phyloP scores from a whole-genome alignment of 2,329 filamentous ascomycete genomes.

The Talaromyces sp. region DNA sequence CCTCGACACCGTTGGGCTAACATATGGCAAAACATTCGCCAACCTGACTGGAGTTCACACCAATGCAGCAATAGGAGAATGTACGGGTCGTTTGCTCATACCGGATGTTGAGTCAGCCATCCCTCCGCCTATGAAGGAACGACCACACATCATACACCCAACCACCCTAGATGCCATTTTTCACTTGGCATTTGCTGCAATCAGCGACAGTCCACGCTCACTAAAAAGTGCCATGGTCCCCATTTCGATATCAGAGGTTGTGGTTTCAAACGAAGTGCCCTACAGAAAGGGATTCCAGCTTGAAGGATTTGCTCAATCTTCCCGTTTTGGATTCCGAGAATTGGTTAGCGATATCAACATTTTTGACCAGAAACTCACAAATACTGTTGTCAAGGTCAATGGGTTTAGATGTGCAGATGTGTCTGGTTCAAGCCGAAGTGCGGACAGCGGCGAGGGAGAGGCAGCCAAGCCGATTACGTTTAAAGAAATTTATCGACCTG shows the following conservation, averaged over 20 bases:
- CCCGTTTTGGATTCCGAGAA: conserved; percentile 1
- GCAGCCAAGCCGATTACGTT: neutral
- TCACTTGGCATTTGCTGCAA: neutral
- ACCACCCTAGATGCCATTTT: neutral
- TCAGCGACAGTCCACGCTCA: neutral
- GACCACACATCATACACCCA: conserved; percentile 3
- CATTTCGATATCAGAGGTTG: neutral
- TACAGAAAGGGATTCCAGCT: neutral
- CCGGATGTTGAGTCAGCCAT: neutral
- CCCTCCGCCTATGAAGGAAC: neutral
- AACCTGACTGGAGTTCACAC: neutral
- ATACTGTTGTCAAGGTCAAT: neutral
- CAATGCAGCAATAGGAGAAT: neutral
- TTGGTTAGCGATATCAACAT: neutral
- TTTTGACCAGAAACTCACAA: neutral
- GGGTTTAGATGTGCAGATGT: conserved; percentile 1
- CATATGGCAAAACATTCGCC: conserved; percentile 5
- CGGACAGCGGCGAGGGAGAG: neutral
- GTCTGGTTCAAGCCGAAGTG: neutral
- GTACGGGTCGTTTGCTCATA: neutral
- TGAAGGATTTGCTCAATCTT: neutral
- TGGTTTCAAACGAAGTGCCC: neutral
- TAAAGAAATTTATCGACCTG: neutral
- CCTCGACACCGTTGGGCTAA: neutral
- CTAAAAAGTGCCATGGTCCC: neutral